Percentiles rank a stretch among this genome's conserved stretches.
These are phyloP conservation scores for Ceriops tagal DNA, from an alignment of 345 rosid genomes.

Conservation along the genomic window DNA sequence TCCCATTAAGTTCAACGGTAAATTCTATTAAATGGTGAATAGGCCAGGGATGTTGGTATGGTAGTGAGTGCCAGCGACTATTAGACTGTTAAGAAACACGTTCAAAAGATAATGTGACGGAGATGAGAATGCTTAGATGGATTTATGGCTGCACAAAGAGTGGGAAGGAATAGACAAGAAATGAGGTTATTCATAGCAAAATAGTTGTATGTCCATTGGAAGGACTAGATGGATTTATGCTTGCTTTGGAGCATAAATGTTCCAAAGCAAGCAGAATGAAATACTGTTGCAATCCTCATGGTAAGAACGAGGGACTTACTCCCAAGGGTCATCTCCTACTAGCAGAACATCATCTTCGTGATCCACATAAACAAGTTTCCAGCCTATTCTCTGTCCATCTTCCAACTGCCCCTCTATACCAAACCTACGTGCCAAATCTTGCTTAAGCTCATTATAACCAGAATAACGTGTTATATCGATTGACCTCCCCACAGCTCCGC, in stretches of 20 bases:
- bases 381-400: slow-evolving; percentile 58
- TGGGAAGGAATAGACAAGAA: neutral
- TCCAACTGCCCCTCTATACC: slow-evolving; percentile 85
- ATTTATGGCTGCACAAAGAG: no score
- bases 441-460: slow-evolving; percentile 66
- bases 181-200: neutral
- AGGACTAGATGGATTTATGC: no score
- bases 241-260: no score
- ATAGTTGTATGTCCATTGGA: neutral
- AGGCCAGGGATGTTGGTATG: no score
- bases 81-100: no score
- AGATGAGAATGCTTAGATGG: no score
- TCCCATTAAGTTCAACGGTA: no score
- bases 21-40: no score
- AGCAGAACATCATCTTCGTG: slow-evolving; percentile 69
- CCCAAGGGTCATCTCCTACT: slow-evolving; percentile 88
- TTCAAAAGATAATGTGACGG: no score
- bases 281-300: no score
- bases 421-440: slow-evolving; percentile 69
- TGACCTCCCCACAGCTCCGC: slow-evolving; percentile 81
- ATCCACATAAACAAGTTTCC: slow-evolving; percentile 81
- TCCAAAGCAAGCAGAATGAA: no score
- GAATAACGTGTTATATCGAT: slow-evolving; percentile 64
- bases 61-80: no score
- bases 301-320: slow-evolving; percentile 39